phyloP scores from a whole-genome alignment of 495 filamentous ascomycete genomes.

The Pseudomonodictys pantanalensis region DNA sequence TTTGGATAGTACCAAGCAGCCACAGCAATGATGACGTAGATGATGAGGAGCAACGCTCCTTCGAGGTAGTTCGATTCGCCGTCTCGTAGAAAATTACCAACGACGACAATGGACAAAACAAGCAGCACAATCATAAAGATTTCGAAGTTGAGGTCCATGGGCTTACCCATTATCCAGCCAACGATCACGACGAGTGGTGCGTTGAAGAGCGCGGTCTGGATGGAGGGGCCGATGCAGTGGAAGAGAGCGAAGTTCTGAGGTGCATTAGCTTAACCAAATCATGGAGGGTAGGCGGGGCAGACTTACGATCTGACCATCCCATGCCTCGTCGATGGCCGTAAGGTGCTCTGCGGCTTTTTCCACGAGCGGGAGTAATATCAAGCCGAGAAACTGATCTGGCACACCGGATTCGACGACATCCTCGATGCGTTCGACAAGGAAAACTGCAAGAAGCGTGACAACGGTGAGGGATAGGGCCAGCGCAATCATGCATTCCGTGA shows the following conservation, averaged over 20 bases:
- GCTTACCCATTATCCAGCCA: constrained; percentile 71
- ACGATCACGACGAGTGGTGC: constrained; percentile 79
- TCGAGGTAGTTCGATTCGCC: constrained; percentile 50
- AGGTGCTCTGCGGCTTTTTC: constrained; percentile 91
- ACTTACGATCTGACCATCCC: constrained; percentile 64
- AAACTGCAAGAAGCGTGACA: constrained; percentile 77
- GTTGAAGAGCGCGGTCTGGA: constrained; percentile 89
- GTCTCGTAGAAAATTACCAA: constrained; percentile 48
- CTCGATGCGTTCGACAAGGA: constrained; percentile 78
- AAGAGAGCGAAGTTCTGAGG: constrained; percentile 80
- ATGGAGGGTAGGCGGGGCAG: too few relatives aligned
- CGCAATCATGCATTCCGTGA: constrained; percentile 70
- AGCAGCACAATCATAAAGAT: constrained; percentile 81
- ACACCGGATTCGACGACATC: constrained; percentile 64
- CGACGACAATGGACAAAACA: constrained; percentile 82
- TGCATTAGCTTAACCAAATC: neutral
- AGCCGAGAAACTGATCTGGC: constrained; percentile 56
- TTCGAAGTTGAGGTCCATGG: constrained; percentile 82
- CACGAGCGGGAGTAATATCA: constrained; percentile 70
- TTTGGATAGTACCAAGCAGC: constrained; percentile 34
- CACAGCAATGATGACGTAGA: constrained; percentile 35
- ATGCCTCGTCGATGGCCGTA: constrained; percentile 88
- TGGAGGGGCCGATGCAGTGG: constrained; percentile 81
- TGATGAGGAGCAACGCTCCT: constrained; percentile 37
- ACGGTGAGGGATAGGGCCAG: constrained; percentile 64